Evolutionary conservation across 2,329 filamentous ascomycete genomes (phyloP), one percentile per base, ranked within the genome.

Genomic region (Huntiella abstrusa): DNA sequence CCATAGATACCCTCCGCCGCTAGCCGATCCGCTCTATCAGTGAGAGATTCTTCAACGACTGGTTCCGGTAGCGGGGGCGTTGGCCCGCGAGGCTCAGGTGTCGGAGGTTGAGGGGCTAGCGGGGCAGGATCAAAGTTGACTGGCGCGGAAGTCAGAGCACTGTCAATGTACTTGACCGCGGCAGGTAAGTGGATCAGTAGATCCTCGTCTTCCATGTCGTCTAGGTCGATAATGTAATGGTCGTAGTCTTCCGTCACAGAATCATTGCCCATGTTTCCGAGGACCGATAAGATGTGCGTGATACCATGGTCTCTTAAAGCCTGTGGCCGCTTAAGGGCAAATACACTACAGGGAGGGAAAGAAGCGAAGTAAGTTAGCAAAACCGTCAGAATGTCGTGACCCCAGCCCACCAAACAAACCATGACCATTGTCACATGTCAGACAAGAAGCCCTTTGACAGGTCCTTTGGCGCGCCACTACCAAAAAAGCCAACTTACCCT

Each of bases 171-270:
- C 41, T 69, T 70, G 55, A 91, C 83, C 48, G 81, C 81, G 45
- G 68, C 68, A 5, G 86, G 75, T 51, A 96, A 80, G 60, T 92
- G 77, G 51, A 82, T 73, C 13, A 96, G 65, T 44, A 96, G 63
- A 61, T 98, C 84, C 54, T 87, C 80, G 56, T 95, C 85, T 15
- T 88, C 83, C 44, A 87, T 75, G 64, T 98, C 91, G 60, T 96
- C 83, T 38, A 95, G 76, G 53, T 92, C 80, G 52, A 96, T 80
- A 51, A 77, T 70, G 54, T 84, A 69, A 59, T 92, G 85, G 52
- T 77, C 64, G 59, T 77, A 85, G 37, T 13, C 67, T 60, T 56
- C 62, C 63, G 34, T 40, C 11, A 41, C 41, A n/a, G 47, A 41
- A 16, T 36, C 49, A 36, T 40, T 37, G 13, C 35, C 43, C 35